A percentile compares a stretch with the other conserved stretches of the same genome.
phyloP scores from a whole-genome alignment of 257 asterid species.

The Penstemon davidsonii region DNA sequence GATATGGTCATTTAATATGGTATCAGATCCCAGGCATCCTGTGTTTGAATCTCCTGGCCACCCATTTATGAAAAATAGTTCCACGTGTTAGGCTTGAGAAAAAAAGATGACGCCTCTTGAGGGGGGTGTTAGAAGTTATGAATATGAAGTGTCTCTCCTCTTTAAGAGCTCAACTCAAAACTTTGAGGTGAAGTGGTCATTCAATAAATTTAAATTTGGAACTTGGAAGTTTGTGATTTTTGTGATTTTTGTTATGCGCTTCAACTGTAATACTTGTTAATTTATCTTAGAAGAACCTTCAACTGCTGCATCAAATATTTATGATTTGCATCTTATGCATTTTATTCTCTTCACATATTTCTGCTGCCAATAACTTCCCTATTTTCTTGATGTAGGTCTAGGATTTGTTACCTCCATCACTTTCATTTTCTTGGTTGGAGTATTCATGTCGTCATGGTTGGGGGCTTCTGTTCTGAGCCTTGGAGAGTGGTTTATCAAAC shows the following conservation, averaged over 20 bases:
- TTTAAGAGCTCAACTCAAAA: too few relatives aligned
- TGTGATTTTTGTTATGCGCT: conserved; percentile 19
- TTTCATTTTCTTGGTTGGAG: conserved; percentile 77
- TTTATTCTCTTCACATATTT: background rate
- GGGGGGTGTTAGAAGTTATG: too few relatives aligned
- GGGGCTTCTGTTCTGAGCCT: conserved; percentile 72
- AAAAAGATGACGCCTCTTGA: too few relatives aligned
- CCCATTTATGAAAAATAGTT: too few relatives aligned
- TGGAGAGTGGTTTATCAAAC: conserved; percentile 81
- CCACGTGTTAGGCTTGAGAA: too few relatives aligned
- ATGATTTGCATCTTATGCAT: conserved; percentile 2
- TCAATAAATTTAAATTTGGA: too few relatives aligned
- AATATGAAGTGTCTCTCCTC: too few relatives aligned
- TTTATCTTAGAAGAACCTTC: conserved; percentile 18
- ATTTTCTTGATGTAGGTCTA: conserved; percentile 48
- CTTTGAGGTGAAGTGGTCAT: too few relatives aligned
- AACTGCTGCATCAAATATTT: background rate
- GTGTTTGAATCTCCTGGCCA: too few relatives aligned
- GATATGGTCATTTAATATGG: too few relatives aligned
- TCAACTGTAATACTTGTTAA: conserved; percentile 7
- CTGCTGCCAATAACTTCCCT: conserved; percentile 24
- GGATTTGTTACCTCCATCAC: conserved; percentile 75
- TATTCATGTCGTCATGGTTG: conserved; percentile 82
- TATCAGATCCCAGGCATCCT: too few relatives aligned
- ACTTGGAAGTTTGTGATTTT: background rate